Evolutionary conservation across 1,139 yeast genomes (phyloP), one percentile per base, ranked within the genome.

Genomic region (Waltiozyma sp.): DNA sequence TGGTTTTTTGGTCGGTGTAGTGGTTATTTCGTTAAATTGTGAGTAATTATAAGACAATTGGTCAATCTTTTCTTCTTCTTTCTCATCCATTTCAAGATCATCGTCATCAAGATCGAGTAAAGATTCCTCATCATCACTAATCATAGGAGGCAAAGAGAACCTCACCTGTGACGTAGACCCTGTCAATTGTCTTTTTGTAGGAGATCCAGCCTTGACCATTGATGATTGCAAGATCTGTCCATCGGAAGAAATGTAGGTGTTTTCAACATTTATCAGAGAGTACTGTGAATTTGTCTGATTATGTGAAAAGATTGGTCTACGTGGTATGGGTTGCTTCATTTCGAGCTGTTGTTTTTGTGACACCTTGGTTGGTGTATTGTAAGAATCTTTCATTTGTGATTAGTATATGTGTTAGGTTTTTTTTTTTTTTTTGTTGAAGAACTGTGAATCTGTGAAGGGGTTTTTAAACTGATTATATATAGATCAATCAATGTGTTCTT

Each of bases 101-200:
- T 15, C 16, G 7, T 31, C 34, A 4, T 31, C 34, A 31, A n/a
- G 18, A 31, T 4, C 4, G 6, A 31, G 11, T 7, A 31, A 9
- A 6, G 37, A 35, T 6, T 35, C 37, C 23, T 39, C 46, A 6
- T 40, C 46, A 11, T 40, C 45, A 2, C 31, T 38, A 3, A 24
- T 33, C 11, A 31, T 37, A 3, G 47, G 43, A 5, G 61, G 61
- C 5, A 58, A 45, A 2, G 59, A 55, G 37, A 59, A 59, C 42
- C 62, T 43, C 31, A 59, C 62, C 35, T 57, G 62, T 1, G 61
- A 57, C 2, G 49, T 41, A 13, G 58, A 53, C 0, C 58, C 57
- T 2, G 52, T 49, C 14, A 52, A 40, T 28, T 50, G 49, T 37
- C 54, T 47, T 41, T 51, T 54, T 14, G 48, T 41, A 5, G 59